Percentiles rank a stretch among this genome's conserved stretches.
Conservation (phyloP, 1,139 yeast species). For the Kodamaea fungicola region DNA sequence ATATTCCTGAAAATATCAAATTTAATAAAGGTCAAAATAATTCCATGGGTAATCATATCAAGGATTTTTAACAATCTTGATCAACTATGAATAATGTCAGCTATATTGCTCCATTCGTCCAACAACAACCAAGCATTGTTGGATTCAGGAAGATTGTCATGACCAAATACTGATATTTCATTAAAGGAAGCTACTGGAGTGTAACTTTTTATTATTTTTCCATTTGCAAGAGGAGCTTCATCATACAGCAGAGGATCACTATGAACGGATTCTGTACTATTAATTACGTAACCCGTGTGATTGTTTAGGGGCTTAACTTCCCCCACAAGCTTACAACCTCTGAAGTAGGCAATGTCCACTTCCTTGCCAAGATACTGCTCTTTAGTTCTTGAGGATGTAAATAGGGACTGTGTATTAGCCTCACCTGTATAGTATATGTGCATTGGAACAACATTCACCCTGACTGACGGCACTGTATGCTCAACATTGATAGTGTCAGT, state of each 20-base stretch:
- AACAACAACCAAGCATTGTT: conserved; percentile 32
- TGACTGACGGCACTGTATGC: conserved; percentile 5
- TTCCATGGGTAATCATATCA: too few species aligned
- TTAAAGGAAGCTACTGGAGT: conserved; percentile 32
- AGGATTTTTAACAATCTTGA: not conserved
- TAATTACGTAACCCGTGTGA: conserved; percentile 29
- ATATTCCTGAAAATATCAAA: too few species aligned
- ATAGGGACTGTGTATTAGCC: conserved; percentile 36
- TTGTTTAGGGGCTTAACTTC: conserved; percentile 18
- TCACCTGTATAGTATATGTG: conserved; percentile 38
- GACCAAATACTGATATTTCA: conserved; percentile 34
- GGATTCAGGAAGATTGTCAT: conserved; percentile 31
- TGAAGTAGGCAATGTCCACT: conserved; percentile 29
- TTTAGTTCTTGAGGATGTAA: conserved; percentile 31
- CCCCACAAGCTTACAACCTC: conserved; percentile 41
- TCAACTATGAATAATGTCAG: conserved; percentile 27
- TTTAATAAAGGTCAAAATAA: too few species aligned
- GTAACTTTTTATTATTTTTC: conserved; percentile 23
- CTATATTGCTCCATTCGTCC: conserved; percentile 33
- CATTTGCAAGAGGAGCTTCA: conserved; percentile 10
- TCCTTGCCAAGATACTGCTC: conserved; percentile 14
- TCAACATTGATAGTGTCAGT: conserved; percentile 8
- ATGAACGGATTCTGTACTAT: conserved; percentile 26
- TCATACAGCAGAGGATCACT: conserved; percentile 13
- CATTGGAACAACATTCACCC: conserved; percentile 37